phyloP scores from a whole-genome alignment of 495 filamentous ascomycete genomes.

The Lineolata rhizophorae region DNA sequence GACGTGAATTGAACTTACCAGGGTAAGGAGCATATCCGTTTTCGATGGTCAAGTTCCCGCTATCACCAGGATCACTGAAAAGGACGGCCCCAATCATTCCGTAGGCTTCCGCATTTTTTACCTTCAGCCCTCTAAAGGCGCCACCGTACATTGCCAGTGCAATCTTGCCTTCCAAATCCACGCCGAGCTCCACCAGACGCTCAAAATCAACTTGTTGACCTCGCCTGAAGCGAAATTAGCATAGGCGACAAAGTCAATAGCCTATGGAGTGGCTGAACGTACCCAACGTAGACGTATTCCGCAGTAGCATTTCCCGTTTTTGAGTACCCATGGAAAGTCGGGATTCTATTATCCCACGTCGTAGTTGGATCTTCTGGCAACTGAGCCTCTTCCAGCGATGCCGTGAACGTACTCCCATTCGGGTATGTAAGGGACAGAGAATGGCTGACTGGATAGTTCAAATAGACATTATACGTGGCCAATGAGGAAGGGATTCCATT shows the following conservation, averaged over 20 bases:
- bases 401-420: conserved; percentile 7
- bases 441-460: conserved; percentile 13
- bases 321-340: conserved; percentile 16
- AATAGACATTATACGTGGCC: conserved; percentile 12
- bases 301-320: conserved; percentile 13
- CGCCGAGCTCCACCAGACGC: conserved; percentile 8
- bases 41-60: conserved; percentile 13
- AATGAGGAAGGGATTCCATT: conserved; percentile 7
- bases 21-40: conserved; percentile 17
- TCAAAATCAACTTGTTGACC: conserved; percentile 15
- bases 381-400: conserved; percentile 11
- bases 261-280: no score
- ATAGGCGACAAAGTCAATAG: no score
- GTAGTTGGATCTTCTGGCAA: conserved; percentile 13
- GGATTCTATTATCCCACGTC: conserved; percentile 9
- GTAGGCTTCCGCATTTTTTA: conserved; percentile 14
- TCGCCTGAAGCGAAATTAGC: no score
- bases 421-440: conserved; percentile 8
- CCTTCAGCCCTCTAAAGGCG: conserved; percentile 14
- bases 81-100: conserved; percentile 17
- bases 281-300: conserved; percentile 16
- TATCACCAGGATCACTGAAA: conserved; percentile 14
- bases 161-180: conserved; percentile 17
- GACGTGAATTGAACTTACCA: no score
- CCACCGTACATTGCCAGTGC: conserved; percentile 15